Percentiles rank a stretch among this genome's conserved stretches.
These are phyloP conservation scores for Trypanosomatidae sp. DNA, from an alignment of 208 protist species.

Conservation along the genomic window DNA sequence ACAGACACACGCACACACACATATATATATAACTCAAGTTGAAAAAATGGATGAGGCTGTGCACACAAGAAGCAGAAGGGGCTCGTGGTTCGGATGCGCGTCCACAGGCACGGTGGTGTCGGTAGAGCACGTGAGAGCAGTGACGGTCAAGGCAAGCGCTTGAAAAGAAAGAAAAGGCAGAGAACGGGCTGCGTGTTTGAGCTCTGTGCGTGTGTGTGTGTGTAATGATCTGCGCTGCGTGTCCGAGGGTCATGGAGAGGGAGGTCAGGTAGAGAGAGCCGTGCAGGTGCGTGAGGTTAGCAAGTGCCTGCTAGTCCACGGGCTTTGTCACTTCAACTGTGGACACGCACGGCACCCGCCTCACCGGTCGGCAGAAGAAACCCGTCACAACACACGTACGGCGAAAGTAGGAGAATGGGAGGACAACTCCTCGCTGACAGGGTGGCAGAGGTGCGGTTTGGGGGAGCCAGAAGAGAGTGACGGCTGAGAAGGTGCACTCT, in stretches of 20 bases:
- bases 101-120: background rate
- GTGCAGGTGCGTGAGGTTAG: background rate
- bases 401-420: background rate
- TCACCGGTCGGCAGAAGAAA: background rate
- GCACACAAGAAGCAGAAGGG: background rate
- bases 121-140: background rate
- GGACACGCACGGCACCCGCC: background rate
- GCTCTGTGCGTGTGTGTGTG: background rate
- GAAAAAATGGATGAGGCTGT: background rate
- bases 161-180: background rate
- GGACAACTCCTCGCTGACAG: background rate
- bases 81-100: background rate
- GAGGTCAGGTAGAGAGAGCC: background rate
- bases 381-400: background rate
- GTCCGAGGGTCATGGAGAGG: background rate
- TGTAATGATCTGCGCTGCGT: background rate
- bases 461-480: background rate
- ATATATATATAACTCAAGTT: background rate
- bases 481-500: background rate
- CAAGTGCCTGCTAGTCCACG: background rate
- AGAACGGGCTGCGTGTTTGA: background rate
- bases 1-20: too few relatives aligned
- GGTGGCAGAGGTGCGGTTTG: background rate
- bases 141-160: background rate
- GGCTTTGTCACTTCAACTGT: background rate